phyloP scores from a whole-genome alignment of 768 basidiomycete genomes.

The Dacryopinax primogenitus region DNA sequence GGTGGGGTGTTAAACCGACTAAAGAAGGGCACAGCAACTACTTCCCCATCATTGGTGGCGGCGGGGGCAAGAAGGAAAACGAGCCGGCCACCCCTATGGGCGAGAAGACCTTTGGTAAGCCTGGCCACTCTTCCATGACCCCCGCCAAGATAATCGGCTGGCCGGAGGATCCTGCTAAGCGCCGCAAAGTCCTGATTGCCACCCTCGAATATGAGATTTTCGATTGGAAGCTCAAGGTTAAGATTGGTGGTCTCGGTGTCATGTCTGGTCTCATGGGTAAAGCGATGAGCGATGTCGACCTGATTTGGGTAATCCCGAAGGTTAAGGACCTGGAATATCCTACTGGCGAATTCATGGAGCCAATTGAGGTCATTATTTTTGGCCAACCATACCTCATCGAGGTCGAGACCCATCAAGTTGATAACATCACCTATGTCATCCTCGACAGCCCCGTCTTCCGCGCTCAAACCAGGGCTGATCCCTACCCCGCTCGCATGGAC shows the following conservation, averaged over 20 bases:
- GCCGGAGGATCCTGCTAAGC: constrained; percentile 86
- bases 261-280: constrained; percentile 98
- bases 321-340: constrained; percentile 93
- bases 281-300: constrained; percentile 92
- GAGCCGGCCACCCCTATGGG: constrained; percentile 45
- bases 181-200: constrained; percentile 79
- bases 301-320: constrained; percentile 88
- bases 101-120: constrained; percentile 53
- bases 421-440: constrained; percentile 91
- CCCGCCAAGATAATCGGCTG: constrained; percentile 78
- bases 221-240: constrained; percentile 96
- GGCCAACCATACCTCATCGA: constrained; percentile 92
- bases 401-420: constrained; percentile 82
- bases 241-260: constrained; percentile 94
- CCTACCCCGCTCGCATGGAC: constrained; percentile 94
- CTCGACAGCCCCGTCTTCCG: constrained; percentile 94
- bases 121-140: constrained; percentile 35
- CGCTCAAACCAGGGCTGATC: constrained; percentile 89
- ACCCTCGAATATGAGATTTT: constrained; percentile 94
- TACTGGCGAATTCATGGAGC: constrained; percentile 77
- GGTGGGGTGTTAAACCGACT: constrained; percentile 65
- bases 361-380: constrained; percentile 92
- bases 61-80: constrained; percentile 49
- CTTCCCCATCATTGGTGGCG: constrained; percentile 68
- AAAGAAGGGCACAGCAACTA: constrained; percentile 60